Evolutionary conservation across 306 rosid species (phyloP).

Genomic region (Prosopis cineraria): DNA sequence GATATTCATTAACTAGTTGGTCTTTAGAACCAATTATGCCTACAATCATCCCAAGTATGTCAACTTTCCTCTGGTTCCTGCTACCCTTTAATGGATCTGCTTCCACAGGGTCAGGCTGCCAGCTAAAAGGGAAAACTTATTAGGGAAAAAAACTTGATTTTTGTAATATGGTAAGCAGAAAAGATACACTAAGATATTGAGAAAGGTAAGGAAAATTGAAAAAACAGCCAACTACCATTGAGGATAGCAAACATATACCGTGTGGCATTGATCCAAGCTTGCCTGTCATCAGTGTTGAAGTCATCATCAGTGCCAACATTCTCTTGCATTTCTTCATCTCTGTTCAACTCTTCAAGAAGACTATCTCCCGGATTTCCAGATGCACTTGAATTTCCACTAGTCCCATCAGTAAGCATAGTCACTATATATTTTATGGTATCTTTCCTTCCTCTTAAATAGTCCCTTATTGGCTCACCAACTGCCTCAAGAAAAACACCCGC

Average conservation of each 20-base stretch:
- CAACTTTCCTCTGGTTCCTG: constrained; percentile 86
- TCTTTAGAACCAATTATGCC: constrained; percentile 95
- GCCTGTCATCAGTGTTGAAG: constrained; percentile 87
- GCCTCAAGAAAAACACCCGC: constrained; percentile 98
- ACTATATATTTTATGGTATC: constrained; percentile 98
- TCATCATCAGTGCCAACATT: constrained; percentile 77
- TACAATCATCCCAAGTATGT: constrained; percentile 97
- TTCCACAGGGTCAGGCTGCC: constrained; percentile 99
- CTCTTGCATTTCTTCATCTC: constrained; percentile 91
- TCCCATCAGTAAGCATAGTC: constrained; percentile 95
- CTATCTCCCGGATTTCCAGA: constrained; percentile 94
- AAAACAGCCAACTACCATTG: constrained; percentile 3
- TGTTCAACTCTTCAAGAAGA: constrained; percentile 97
- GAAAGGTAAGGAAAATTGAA: constrained; percentile 5
- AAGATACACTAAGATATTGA: neutral
- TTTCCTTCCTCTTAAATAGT: constrained; percentile 93
- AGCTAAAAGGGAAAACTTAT: constrained; percentile 58
- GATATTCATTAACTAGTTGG: constrained; percentile 92
- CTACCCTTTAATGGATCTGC: constrained; percentile 93
- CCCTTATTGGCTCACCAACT: constrained; percentile 96
- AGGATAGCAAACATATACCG: constrained; percentile 49
- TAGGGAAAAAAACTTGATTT: constrained; percentile 17
- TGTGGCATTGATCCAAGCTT: constrained; percentile 85
- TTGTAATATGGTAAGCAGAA: constrained; percentile 14
- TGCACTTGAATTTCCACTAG: constrained; percentile 76